phyloP scores from a whole-genome alignment of 352 stramenopile genomes.

The Globisporangium takayamanum region DNA sequence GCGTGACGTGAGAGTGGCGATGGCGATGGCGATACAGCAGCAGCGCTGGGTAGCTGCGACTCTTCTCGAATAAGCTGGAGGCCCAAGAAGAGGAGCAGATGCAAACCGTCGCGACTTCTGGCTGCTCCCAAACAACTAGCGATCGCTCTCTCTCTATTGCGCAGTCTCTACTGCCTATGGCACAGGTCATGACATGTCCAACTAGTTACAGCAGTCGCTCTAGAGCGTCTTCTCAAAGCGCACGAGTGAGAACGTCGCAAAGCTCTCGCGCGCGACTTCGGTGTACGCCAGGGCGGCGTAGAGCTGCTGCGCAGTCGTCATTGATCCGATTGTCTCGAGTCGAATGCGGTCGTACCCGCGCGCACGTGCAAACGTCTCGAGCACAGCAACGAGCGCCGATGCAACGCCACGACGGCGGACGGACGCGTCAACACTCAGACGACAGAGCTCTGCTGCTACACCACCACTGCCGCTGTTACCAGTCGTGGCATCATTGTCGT shows the following conservation, averaged over 20 bases:
- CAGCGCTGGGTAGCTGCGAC: too few relatives aligned
- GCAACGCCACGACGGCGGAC: slow-evolving; percentile 42
- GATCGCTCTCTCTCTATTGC: too few relatives aligned
- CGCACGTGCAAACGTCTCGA: slow-evolving; percentile 34
- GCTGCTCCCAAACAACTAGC: neutral
- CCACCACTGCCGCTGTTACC: neutral
- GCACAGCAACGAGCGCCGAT: slow-evolving; percentile 29
- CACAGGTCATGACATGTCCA: neutral
- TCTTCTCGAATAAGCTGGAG: too few relatives aligned
- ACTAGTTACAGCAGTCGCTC: neutral
- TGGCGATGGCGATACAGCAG: too few relatives aligned
- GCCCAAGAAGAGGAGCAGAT: neutral
- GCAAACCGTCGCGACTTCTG: neutral
- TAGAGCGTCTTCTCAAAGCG: slow-evolving; percentile 36
- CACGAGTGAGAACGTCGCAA: slow-evolving; percentile 47
- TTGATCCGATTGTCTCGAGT: slow-evolving; percentile 60
- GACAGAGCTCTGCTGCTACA: slow-evolving; percentile 41
- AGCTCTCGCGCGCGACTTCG: slow-evolving; percentile 21
- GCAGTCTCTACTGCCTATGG: too few relatives aligned
- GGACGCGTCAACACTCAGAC: slow-evolving; percentile 39
- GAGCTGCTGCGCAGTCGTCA: slow-evolving; percentile 46
- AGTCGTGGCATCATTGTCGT: neutral
- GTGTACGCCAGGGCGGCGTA: slow-evolving; percentile 39
- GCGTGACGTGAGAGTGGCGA: neutral
- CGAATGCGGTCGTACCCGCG: slow-evolving; percentile 26